Evolutionary conservation across 1,284 basidiomycete species (phyloP).

Genomic region (Papiliotrema laurentii): DNA sequence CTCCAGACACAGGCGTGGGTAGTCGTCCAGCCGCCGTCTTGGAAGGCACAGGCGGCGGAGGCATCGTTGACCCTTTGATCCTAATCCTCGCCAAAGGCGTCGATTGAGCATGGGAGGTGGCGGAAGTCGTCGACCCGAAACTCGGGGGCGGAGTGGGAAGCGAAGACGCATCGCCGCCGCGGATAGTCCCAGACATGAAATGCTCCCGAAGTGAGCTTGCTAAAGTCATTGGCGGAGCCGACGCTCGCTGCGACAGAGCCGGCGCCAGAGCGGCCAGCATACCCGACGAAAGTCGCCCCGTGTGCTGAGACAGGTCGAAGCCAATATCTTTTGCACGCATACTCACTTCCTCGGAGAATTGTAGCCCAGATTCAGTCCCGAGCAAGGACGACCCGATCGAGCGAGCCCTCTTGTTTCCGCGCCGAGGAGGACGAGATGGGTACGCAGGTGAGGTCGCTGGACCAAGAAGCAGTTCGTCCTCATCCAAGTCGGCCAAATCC

Average conservation of each 20-base stretch:
- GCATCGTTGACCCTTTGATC: conserved; percentile 21
- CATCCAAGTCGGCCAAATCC: neutral
- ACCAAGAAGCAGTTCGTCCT: conserved; percentile 1
- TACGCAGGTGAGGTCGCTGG: conserved; percentile 1
- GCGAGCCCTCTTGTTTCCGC: too few species aligned
- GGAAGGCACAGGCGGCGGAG: conserved; percentile 25
- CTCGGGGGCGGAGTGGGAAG: conserved; percentile 23
- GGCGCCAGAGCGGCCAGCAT: conserved; percentile 4
- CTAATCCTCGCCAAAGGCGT: too few species aligned
- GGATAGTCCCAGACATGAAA: too few species aligned
- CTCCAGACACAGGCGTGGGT: conserved; percentile 2
- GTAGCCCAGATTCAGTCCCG: too few species aligned
- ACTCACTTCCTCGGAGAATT: neutral
- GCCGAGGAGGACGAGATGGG: neutral
- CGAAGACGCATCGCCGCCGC: too few species aligned
- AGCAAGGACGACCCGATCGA: too few species aligned
- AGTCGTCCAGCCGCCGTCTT: neutral
- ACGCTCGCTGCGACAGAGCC: neutral
- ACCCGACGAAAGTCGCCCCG: conserved; percentile 4
- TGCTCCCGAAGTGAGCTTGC: too few species aligned
- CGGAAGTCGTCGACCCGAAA: conserved; percentile 6
- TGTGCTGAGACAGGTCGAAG: conserved; percentile 1
- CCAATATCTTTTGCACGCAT: conserved; percentile 9
- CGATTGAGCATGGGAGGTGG: conserved; percentile 1
- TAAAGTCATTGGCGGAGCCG: too few species aligned